These are phyloP conservation scores for Graphilbum sp. DNA, from an alignment of 2,329 filamentous ascomycete genomes.

Conservation along the genomic window DNA sequence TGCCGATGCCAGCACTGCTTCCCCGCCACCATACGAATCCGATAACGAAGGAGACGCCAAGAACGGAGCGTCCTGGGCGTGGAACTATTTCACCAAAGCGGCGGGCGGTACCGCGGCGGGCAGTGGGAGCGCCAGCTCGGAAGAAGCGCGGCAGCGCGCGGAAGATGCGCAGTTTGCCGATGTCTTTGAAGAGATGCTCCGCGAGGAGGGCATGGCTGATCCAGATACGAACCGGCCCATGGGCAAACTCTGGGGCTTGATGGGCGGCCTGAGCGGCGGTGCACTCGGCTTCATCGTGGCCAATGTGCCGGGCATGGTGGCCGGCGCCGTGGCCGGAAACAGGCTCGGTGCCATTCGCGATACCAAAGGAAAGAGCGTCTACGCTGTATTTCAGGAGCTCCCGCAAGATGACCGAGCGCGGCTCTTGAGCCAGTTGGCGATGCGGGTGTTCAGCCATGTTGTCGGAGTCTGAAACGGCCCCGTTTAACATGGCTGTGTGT, in stretches of 20 bases:
- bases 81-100: slow-evolving; percentile 37
- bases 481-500: no score
- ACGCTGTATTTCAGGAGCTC: slow-evolving; percentile 77
- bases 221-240: slow-evolving; percentile 42
- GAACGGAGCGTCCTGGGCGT: slow-evolving; percentile 50
- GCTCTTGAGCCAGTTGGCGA: slow-evolving; percentile 68
- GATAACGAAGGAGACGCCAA: slow-evolving; percentile 24
- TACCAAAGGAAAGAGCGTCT: slow-evolving; percentile 87
- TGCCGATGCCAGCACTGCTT: slow-evolving; percentile 12
- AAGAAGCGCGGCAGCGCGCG: slow-evolving; percentile 32
- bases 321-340: slow-evolving; percentile 85
- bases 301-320: slow-evolving; percentile 76
- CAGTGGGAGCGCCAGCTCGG: slow-evolving; percentile 7
- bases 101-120: slow-evolving; percentile 16
- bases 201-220: slow-evolving; percentile 70
- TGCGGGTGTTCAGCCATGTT: slow-evolving; percentile 71
- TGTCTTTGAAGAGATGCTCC: slow-evolving; percentile 79
- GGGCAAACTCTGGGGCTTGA: slow-evolving; percentile 67
- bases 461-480: slow-evolving; percentile 31
- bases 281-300: slow-evolving; percentile 90
- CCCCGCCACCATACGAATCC: neutral
- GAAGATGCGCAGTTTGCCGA: slow-evolving; percentile 74
- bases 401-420: slow-evolving; percentile 68
- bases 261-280: slow-evolving; percentile 75
- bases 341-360: slow-evolving; percentile 80